phyloP scores from a whole-genome alignment of 1,139 yeast species.

The Saccharomycopsis crataegensis region DNA sequence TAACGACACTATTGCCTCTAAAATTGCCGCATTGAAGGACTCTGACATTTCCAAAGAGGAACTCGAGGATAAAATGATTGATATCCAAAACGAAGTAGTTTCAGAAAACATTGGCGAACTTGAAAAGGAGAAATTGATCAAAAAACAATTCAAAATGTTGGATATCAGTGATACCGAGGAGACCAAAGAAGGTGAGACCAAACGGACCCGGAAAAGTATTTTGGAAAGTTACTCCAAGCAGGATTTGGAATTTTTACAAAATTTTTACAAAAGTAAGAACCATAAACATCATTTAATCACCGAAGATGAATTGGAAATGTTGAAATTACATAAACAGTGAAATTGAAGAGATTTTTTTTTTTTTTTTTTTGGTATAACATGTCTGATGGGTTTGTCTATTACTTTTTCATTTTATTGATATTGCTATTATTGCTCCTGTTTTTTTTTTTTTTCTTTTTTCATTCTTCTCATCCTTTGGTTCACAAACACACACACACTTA shows the following conservation, averaged over 20 bases:
- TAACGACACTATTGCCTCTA: constrained; percentile 9
- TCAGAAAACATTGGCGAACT: constrained; percentile 19
- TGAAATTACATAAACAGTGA: not conserved
- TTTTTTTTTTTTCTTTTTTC: too few species aligned
- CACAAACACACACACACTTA: too few species aligned
- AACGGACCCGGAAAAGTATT: not conserved
- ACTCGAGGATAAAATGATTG: constrained; percentile 15
- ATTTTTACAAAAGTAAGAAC: constrained; percentile 23
- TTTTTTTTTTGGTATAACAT: too few species aligned
- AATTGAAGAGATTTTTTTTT: too few species aligned
- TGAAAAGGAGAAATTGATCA: constrained; percentile 16
- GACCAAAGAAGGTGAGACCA: not conserved
- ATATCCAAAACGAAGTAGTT: constrained; percentile 16
- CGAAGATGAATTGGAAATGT: constrained; percentile 37
- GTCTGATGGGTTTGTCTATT: too few species aligned
- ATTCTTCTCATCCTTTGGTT: too few species aligned
- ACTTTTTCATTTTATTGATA: too few species aligned
- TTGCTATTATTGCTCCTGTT: too few species aligned
- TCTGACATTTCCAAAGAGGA: constrained; percentile 10
- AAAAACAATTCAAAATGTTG: constrained; percentile 16
- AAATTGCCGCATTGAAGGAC: constrained; percentile 2
- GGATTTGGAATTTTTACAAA: constrained; percentile 16
- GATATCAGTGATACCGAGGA: constrained; percentile 17
- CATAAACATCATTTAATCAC: constrained; percentile 53
- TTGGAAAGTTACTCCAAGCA: constrained; percentile 16